These are phyloP conservation scores for Tulasnella sp. DNA, from an alignment of 768 basidiomycete genomes.

Conservation along the genomic window DNA sequence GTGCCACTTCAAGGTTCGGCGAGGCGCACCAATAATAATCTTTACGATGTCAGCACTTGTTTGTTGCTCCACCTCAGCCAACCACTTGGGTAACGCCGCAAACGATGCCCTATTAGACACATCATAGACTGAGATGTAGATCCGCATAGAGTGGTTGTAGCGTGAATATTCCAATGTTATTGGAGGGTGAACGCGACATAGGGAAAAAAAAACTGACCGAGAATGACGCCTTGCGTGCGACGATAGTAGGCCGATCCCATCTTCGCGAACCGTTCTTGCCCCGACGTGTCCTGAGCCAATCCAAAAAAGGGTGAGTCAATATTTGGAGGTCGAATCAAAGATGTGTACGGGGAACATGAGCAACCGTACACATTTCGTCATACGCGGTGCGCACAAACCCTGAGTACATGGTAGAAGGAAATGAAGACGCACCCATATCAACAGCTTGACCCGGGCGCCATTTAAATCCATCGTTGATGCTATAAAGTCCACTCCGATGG, in stretches of 20 bases:
- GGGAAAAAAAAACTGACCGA: constrained; percentile 25
- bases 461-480: constrained; percentile 76
- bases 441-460: constrained; percentile 79
- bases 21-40: constrained; percentile 84
- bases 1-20: no score
- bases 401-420: background rate
- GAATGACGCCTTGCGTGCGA: constrained; percentile 37
- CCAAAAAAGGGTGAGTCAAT: background rate
- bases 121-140: constrained; percentile 97
- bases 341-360: no score
- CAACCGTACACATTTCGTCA: no score
- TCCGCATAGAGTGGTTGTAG: no score
- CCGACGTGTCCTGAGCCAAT: constrained; percentile 94
- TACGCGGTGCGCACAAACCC: background rate
- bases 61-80: constrained; percentile 65
- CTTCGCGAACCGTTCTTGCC: constrained; percentile 92
- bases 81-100: constrained; percentile 87
- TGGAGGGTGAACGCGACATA: background rate
- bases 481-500: constrained; percentile 25
- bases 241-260: constrained; percentile 94
- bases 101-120: constrained; percentile 87
- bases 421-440: constrained; percentile 82
- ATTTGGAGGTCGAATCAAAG: background rate
- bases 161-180: background rate
- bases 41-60: constrained; percentile 79